These are phyloP conservation scores for Theileria luwenshuni DNA, from an alignment of 169 alveolate genomes.

Conservation along the genomic window DNA sequence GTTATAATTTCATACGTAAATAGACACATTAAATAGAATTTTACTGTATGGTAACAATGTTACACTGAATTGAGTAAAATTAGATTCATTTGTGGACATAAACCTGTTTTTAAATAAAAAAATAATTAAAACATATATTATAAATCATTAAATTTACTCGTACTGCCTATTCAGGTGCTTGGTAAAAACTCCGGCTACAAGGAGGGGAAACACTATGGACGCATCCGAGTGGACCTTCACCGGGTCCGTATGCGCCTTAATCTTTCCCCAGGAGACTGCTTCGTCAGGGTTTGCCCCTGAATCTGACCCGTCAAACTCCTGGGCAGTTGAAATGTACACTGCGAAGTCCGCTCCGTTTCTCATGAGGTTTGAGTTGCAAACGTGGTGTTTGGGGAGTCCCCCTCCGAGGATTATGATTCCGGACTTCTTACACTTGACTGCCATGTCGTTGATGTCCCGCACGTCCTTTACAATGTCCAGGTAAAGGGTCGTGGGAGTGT, in stretches of 20 bases:
- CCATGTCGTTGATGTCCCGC: constrained; percentile 90
- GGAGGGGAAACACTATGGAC: constrained; percentile 91
- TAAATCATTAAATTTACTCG: too few relatives aligned
- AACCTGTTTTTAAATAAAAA: too few relatives aligned
- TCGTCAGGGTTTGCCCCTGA: constrained; percentile 99
- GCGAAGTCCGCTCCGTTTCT: constrained; percentile 99
- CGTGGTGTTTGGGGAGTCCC: constrained; percentile 98
- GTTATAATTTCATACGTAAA: not conserved
- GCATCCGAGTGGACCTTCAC: constrained; percentile 97
- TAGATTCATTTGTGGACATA: constrained; percentile 83
- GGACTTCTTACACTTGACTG: constrained; percentile 89
- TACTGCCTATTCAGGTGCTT: constrained; percentile 64
- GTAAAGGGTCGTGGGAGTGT: constrained; percentile 75
- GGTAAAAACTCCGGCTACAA: constrained; percentile 92
- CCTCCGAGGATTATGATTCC: constrained; percentile 98
- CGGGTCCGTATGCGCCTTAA: constrained; percentile 90
- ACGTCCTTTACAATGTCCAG: constrained; percentile 94
- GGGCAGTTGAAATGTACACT: constrained; percentile 95
- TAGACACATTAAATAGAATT: not conserved
- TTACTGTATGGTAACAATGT: constrained; percentile 6
- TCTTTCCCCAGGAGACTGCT: constrained; percentile 99
- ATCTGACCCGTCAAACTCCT: constrained; percentile 98
- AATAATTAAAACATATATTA: too few relatives aligned
- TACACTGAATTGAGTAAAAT: constrained; percentile 26
- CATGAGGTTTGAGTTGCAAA: constrained; percentile 98